These are phyloP conservation scores for Quercus ilex DNA, from an alignment of 306 rosid species.

Conservation along the genomic window DNA sequence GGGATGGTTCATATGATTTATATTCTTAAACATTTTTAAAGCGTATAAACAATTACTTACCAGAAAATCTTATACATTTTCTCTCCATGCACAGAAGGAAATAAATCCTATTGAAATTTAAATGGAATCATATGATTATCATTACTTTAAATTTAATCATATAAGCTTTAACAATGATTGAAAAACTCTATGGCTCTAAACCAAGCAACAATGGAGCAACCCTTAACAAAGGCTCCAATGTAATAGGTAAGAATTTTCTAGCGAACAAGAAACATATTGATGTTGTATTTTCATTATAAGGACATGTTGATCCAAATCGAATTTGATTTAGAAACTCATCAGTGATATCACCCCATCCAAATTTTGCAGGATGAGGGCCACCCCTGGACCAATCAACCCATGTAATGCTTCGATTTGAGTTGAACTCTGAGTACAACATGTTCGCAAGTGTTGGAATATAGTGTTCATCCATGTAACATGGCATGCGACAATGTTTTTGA, in stretches of 20 bases:
- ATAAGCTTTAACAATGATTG: not conserved
- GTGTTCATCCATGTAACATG: constrained; percentile 64
- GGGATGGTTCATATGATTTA: too few species aligned
- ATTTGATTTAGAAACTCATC: constrained; percentile 45
- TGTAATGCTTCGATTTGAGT: constrained; percentile 39
- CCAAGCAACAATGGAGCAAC: constrained; percentile 41
- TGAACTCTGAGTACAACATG: constrained; percentile 19
- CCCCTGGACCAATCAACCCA: constrained; percentile 67
- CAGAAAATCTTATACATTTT: not conserved
- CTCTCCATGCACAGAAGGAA: not conserved
- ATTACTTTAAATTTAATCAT: not conserved
- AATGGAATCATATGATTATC: not conserved
- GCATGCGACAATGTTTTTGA: constrained; percentile 23
- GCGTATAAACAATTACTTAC: too few species aligned
- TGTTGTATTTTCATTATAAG: constrained; percentile 34
- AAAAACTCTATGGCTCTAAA: constrained; percentile 24
- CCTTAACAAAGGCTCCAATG: constrained; percentile 53
- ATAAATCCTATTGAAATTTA: not conserved
- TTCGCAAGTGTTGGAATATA: constrained; percentile 53
- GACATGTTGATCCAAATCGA: constrained; percentile 42
- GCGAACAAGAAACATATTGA: constrained; percentile 57
- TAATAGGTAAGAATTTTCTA: constrained; percentile 47
- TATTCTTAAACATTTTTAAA: too few species aligned
- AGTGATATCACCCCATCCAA: constrained; percentile 27
- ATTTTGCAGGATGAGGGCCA: constrained; percentile 51